Conservation (phyloP, 306 rosid genomes). For the Sechiopsis laciniata region DNA sequence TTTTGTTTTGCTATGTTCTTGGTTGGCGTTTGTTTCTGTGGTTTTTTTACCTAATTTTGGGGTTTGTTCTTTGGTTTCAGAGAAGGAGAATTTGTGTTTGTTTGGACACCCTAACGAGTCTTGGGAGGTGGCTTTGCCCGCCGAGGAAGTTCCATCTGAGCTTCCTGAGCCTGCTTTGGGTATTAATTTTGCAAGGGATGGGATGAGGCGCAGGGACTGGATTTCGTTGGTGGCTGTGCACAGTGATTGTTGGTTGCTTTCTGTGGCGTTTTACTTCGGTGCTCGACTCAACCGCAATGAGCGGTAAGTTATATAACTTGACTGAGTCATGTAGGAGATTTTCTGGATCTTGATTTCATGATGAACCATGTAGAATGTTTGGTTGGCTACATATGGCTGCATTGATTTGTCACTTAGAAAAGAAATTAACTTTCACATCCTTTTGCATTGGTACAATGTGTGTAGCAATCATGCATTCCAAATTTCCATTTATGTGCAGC, state of each 20-base stretch:
- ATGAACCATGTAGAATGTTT: slow-evolving; percentile 8
- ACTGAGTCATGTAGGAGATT: not conserved
- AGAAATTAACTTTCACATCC: not conserved
- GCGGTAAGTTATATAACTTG: slow-evolving; percentile 30
- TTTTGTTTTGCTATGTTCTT: not conserved
- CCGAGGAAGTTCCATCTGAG: slow-evolving; percentile 55
- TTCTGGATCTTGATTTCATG: not conserved
- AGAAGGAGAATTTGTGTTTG: slow-evolving; percentile 45
- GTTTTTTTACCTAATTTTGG: not conserved
- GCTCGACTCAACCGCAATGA: slow-evolving; percentile 58
- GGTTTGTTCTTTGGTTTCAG: slow-evolving; percentile 21
- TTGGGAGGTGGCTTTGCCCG: slow-evolving; percentile 51
- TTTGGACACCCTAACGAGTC: slow-evolving; percentile 49
- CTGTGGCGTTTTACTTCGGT: slow-evolving; percentile 57
- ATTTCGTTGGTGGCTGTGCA: slow-evolving; percentile 57
- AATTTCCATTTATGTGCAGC: not conserved
- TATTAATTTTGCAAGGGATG: slow-evolving; percentile 60
- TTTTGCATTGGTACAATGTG: not conserved
- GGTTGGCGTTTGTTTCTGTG: not conserved
- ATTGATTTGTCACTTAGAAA: not conserved
- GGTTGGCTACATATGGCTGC: not conserved
- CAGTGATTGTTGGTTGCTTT: slow-evolving; percentile 54
- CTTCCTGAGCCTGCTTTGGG: slow-evolving; percentile 59
- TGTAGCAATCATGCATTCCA: not conserved
- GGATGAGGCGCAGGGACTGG: slow-evolving; percentile 54